A percentile compares a stretch with the other conserved stretches of the same genome.
Evolutionary conservation across 305 asterid species (phyloP).

Genomic region (Fraxinus velutina): DNA sequence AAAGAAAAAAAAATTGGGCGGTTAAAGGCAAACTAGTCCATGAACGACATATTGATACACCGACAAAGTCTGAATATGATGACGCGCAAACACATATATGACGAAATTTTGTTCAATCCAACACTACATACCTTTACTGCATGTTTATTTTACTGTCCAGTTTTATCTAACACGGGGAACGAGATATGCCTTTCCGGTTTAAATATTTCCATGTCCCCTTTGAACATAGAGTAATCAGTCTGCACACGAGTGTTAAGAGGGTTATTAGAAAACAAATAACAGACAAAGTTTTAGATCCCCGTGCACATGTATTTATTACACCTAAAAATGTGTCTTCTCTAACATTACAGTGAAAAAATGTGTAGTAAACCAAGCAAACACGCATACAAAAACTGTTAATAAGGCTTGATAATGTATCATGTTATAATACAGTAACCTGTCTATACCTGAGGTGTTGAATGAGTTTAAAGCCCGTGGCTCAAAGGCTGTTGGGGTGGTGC

Average conservation of each 20-base stretch:
- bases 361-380: slow-evolving; percentile 21
- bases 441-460: slow-evolving; percentile 30
- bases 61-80: background rate
- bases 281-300: slow-evolving; percentile 47
- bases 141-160: background rate
- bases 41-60: background rate
- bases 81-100: background rate
- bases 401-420: slow-evolving; percentile 28
- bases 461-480: slow-evolving; percentile 48
- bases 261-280: slow-evolving; percentile 24
- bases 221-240: slow-evolving; percentile 33
- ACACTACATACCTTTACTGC: background rate
- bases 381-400: slow-evolving; percentile 24
- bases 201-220: slow-evolving; percentile 28
- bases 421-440: slow-evolving; percentile 34
- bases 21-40: background rate
- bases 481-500: slow-evolving; percentile 43
- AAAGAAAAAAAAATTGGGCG: background rate
- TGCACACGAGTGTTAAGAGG: slow-evolving; percentile 50
- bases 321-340: slow-evolving; percentile 25
- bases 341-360: slow-evolving; percentile 12
- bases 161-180: slow-evolving; percentile 17
- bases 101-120: background rate
- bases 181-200: slow-evolving; percentile 17
- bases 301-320: slow-evolving; percentile 32